A percentile compares a stretch with the other conserved stretches of the same genome.
phyloP scores from a whole-genome alignment of 2,329 filamentous ascomycete species.

The Didymella sp. region DNA sequence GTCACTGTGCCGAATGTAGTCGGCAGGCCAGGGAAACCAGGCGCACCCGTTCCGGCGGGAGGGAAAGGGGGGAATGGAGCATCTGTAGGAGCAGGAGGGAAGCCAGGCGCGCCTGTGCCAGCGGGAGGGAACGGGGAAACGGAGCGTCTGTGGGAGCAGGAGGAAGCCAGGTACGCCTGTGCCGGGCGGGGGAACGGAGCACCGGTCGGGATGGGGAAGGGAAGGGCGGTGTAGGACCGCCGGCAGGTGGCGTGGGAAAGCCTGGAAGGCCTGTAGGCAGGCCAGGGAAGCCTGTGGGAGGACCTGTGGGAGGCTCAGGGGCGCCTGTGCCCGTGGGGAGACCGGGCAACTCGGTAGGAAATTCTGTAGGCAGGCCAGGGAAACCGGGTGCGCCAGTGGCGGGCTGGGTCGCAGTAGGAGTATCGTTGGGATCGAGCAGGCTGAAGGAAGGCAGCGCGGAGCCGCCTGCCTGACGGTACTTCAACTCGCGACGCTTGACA shows the following conservation, averaged over 20 bases:
- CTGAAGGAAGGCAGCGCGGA: conserved; percentile 22
- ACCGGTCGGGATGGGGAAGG: too few species aligned
- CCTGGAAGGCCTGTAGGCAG: neutral
- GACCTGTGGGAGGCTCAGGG: conserved; percentile 5
- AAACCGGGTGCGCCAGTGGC: conserved; percentile 1
- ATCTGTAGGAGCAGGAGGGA: conserved; percentile 8
- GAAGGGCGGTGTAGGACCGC: too few species aligned
- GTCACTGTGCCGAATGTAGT: conserved; percentile 21
- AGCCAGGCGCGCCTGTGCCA: neutral
- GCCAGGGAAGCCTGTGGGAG: neutral
- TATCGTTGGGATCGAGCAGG: conserved; percentile 15
- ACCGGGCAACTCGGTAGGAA: neutral
- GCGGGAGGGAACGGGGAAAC: neutral
- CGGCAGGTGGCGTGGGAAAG: neutral
- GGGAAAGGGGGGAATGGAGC: conserved; percentile 9
- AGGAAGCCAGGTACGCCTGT: neutral
- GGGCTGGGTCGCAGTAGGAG: conserved; percentile 3
- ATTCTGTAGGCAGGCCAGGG: neutral
- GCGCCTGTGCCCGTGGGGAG: neutral
- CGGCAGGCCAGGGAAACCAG: conserved; percentile 7
- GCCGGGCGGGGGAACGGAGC: too few species aligned
- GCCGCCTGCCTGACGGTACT: conserved; percentile 14
- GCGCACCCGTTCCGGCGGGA: conserved; percentile 5
- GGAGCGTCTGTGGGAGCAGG: neutral
- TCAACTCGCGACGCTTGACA: conserved; percentile 1